Evolutionary conservation across 2,329 filamentous ascomycete species (phyloP), one percentile per base, ranked within the genome.

Genomic region (Xylariaceae sp.): DNA sequence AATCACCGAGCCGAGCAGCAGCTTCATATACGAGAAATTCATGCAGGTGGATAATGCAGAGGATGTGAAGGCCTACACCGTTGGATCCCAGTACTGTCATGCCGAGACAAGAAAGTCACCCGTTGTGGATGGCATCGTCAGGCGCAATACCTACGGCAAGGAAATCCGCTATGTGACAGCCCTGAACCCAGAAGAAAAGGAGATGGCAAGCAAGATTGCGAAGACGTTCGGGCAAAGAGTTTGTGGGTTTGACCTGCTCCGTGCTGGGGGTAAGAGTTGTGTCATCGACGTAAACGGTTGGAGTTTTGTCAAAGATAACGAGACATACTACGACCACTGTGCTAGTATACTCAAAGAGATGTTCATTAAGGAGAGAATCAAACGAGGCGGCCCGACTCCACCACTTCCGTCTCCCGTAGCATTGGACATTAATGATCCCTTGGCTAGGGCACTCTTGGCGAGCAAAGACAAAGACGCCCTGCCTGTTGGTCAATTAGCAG

Each of bases 261-360:
- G 96, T 24, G 92, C 93, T 11, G 88, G 87, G 46, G 91, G 92
- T 14, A 91, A 91, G 73, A 98, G 94, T 72, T 99, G 92, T 75
- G 95, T 99, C 45, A 99, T 99, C 65, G 95, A 99, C 69, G 95
- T 99, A 67, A 99, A 99, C 73, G 95, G 95, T 11, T 99, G 96
- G 96, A 98, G 94, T 71, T 99, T 99, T 69, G 95, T 99, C 73
- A 99, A 99, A 74, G 96, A 99, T 73, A 99, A 99, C 68, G 94
- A 97, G 61, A 93, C 96, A 59, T 99, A 99, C 74, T 99, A 99
- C 73, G 91, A 98, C 69, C 91, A 92, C 69, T 95, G 89, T 66
- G 87, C 95, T 19, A 87, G 81, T 58, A 96, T 98, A 45, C 78
- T 99, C 48, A 91, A 88, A 69, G 88, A 95, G 6, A 91, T 96